Percentiles rank a stretch among this genome's conserved stretches.
phyloP scores from a whole-genome alignment of 768 basidiomycete species.

The Epithele typhae region DNA sequence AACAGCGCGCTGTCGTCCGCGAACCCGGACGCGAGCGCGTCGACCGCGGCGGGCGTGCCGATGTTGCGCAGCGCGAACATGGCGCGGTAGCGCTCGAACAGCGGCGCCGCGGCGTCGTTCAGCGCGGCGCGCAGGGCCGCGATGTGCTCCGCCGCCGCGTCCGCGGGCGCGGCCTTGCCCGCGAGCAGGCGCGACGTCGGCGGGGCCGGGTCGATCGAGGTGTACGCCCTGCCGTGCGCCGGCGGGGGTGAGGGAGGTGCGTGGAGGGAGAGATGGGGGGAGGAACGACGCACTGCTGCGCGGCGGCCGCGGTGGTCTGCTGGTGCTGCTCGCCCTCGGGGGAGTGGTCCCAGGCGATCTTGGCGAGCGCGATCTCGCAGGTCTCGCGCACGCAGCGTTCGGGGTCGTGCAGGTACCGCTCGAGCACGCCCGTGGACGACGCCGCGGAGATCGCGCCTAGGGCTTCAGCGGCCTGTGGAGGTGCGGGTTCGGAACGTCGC shows the following conservation, averaged over 20 bases:
- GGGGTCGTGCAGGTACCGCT: conserved; percentile 65
- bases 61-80: conserved; percentile 98
- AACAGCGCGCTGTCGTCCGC: conserved; percentile 86
- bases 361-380: conserved; percentile 93
- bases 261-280: neutral
- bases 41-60: conserved; percentile 78
- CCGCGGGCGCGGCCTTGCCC: conserved; percentile 48
- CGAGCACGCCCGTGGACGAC: conserved; percentile 62
- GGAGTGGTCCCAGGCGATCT: conserved; percentile 89
- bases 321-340: conserved; percentile 58
- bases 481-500: too few species aligned
- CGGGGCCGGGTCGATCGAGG: conserved; percentile 88
- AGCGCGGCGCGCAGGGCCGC: conserved; percentile 54
- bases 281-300: conserved; percentile 10
- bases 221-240: conserved; percentile 50
- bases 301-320: conserved; percentile 3
- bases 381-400: conserved; percentile 86
- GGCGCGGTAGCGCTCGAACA: conserved; percentile 94
- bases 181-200: conserved; percentile 61
- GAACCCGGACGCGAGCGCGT: conserved; percentile 90
- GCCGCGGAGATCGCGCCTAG: conserved; percentile 87
- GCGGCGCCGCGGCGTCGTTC: conserved; percentile 58
- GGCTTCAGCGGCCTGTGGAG: conserved; percentile 86
- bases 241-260: neutral
- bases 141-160: conserved; percentile 45